A percentile compares a stretch with the other conserved stretches of the same genome.
phyloP scores from a whole-genome alignment of 2,329 filamentous ascomycete species.

The Colletotrichum eremochloae region DNA sequence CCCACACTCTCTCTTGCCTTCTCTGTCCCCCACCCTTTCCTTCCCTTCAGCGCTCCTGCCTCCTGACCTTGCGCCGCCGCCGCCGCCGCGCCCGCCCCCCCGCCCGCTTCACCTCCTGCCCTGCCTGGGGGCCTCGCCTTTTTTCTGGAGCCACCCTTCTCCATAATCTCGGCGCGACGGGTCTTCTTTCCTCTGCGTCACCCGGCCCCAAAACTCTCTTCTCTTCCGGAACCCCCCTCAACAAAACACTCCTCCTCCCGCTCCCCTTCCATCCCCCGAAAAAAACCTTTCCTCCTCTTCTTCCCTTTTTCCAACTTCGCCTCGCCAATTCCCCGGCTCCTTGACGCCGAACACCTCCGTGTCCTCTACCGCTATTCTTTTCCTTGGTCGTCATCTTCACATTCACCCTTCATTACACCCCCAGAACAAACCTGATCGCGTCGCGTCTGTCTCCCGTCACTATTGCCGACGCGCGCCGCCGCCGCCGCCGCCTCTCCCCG shows the following conservation, averaged over 20 bases:
- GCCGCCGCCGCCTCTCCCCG: neutral
- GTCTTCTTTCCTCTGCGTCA: slow-evolving; percentile 42
- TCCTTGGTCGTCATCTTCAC: neutral
- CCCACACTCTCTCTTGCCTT: neutral
- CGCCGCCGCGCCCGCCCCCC: neutral
- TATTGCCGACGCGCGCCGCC: slow-evolving; percentile 4
- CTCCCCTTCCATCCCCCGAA: slow-evolving; percentile 31
- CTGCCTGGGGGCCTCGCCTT: slow-evolving; percentile 35
- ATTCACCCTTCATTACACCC: neutral
- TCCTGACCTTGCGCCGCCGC: slow-evolving; percentile 16
- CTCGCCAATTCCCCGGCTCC: slow-evolving; percentile 17
- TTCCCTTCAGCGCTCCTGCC: neutral
- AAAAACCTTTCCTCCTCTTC: slow-evolving; percentile 26
- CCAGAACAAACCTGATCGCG: slow-evolving; percentile 18
- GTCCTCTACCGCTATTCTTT: neutral
- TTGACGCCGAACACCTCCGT: slow-evolving; percentile 17
- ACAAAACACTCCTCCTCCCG: slow-evolving; percentile 40
- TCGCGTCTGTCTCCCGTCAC: slow-evolving; percentile 18
- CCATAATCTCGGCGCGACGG: slow-evolving; percentile 43
- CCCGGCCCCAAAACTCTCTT: slow-evolving; percentile 42
- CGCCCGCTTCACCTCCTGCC: slow-evolving; percentile 14
- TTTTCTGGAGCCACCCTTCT: slow-evolving; percentile 40
- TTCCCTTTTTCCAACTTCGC: slow-evolving; percentile 27
- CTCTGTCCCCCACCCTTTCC: neutral
- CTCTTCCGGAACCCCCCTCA: slow-evolving; percentile 43